Percentiles rank a stretch among this genome's conserved stretches.
phyloP scores from a whole-genome alignment of 1,284 basidiomycete species.

The Acaromyces ingoldii region DNA sequence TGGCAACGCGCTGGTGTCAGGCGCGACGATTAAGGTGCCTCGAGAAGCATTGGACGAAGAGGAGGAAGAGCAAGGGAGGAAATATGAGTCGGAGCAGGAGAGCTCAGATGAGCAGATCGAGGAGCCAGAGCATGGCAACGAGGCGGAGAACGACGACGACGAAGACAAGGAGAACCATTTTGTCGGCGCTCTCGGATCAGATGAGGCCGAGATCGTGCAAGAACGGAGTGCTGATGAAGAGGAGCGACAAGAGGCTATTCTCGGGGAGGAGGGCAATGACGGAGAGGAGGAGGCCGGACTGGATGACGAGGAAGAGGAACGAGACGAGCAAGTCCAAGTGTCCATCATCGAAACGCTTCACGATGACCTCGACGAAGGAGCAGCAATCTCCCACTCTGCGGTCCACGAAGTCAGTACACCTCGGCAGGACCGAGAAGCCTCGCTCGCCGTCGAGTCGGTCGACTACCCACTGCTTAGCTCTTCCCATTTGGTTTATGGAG shows the following conservation, averaged over 20 bases:
- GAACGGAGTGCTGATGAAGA: constrained; percentile 13
- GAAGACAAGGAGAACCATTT: constrained; percentile 1
- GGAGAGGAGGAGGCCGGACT: constrained; percentile 14
- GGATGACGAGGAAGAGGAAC: constrained; percentile 8
- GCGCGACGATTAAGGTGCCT: too few species aligned
- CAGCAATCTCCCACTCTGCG: too few species aligned
- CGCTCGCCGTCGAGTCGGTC: too few species aligned
- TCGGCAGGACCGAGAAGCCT: too few species aligned
- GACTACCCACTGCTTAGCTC: too few species aligned
- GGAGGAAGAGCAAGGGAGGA: too few species aligned
- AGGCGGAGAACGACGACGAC: constrained; percentile 1
- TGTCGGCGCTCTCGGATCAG: constrained; percentile 6
- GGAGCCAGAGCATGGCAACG: not conserved
- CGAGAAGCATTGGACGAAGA: too few species aligned
- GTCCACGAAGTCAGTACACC: too few species aligned
- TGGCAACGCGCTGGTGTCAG: too few species aligned
- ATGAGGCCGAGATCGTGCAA: constrained; percentile 9
- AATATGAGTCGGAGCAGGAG: not conserved
- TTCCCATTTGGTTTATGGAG: too few species aligned
- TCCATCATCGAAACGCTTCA: too few species aligned
- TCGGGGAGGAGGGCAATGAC: constrained; percentile 17
- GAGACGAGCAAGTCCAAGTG: too few species aligned
- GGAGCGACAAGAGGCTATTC: constrained; percentile 11
- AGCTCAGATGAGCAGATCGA: constrained; percentile 8
- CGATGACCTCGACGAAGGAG: not conserved